Conservation (phyloP, 2,329 filamentous ascomycete species). For the Penicillium sp. region DNA sequence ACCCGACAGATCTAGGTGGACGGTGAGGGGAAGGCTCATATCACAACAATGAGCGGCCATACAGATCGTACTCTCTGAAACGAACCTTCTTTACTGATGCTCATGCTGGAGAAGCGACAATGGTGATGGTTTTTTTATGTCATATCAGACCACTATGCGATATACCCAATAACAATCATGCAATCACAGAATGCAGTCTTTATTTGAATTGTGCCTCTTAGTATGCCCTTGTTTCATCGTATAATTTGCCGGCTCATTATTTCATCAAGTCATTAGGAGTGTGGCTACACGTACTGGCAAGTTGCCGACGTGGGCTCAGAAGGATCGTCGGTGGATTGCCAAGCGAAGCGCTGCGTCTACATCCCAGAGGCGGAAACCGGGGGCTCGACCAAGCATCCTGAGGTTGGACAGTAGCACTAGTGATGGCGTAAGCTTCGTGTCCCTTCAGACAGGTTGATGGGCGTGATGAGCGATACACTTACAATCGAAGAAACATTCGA, state of each 20-base stretch:
- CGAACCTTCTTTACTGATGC: not conserved
- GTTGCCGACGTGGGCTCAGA: not conserved
- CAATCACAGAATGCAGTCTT: slow-evolving; percentile 19
- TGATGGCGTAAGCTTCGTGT: not conserved
- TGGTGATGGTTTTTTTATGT: slow-evolving; percentile 9
- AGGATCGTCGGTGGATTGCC: slow-evolving; percentile 22
- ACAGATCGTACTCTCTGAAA: not conserved
- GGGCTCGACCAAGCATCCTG: slow-evolving; percentile 40
- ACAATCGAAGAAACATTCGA: slow-evolving; percentile 36
- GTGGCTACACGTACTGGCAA: not conserved
- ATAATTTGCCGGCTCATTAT: not conserved
- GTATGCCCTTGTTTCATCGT: not conserved
- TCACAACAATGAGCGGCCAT: not conserved
- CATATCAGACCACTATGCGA: slow-evolving; percentile 15
- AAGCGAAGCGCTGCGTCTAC: slow-evolving; percentile 38
- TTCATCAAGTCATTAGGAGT: not conserved
- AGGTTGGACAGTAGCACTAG: slow-evolving; percentile 32
- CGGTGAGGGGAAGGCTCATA: not conserved
- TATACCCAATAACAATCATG: slow-evolving; percentile 25
- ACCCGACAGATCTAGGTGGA: not conserved
- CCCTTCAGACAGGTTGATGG: not conserved
- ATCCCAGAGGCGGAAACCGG: slow-evolving; percentile 38
- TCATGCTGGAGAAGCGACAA: not conserved
- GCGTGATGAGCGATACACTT: slow-evolving; percentile 15
- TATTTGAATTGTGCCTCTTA: not conserved